A percentile compares a stretch with the other conserved stretches of the same genome.
Conservation (phyloP, 106 monocot species). For the Chionographis japonica region DNA sequence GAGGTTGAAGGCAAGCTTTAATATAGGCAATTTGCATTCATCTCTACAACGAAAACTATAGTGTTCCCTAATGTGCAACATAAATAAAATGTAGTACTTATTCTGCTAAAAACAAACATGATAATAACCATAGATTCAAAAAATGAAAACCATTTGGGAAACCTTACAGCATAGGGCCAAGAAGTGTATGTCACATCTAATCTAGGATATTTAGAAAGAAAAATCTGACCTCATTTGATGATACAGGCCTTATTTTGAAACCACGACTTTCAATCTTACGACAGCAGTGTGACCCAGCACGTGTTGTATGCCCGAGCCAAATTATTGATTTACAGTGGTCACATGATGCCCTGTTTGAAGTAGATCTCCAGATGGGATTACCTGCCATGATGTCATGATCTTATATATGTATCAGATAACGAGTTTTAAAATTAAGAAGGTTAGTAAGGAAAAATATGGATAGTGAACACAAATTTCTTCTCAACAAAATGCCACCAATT, state of each 20-base stretch:
- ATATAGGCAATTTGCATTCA: too few species aligned
- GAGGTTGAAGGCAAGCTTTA: too few species aligned
- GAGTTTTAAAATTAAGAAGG: background rate
- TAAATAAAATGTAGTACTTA: too few species aligned
- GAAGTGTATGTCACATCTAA: background rate
- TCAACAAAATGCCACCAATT: too few species aligned
- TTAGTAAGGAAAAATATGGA: too few species aligned
- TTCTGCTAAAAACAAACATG: too few species aligned
- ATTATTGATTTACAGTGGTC: conserved; percentile 32
- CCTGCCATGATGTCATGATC: conserved; percentile 15
- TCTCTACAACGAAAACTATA: too few species aligned
- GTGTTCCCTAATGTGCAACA: too few species aligned
- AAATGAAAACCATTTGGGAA: too few species aligned
- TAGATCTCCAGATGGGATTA: conserved; percentile 15
- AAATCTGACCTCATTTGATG: conserved; percentile 28
- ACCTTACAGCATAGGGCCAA: background rate
- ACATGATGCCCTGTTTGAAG: conserved; percentile 41
- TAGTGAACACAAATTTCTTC: too few species aligned
- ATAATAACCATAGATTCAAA: too few species aligned
- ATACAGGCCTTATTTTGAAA: conserved; percentile 29
- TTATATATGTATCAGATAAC: background rate
- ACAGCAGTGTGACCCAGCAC: conserved; percentile 21
- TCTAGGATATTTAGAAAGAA: background rate
- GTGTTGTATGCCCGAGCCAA: conserved; percentile 39
- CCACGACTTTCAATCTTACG: conserved; percentile 6